Percentiles rank a stretch among this genome's conserved stretches.
Conservation (phyloP, 1,284 basidiomycete genomes). For the Inonotus obliquus region DNA sequence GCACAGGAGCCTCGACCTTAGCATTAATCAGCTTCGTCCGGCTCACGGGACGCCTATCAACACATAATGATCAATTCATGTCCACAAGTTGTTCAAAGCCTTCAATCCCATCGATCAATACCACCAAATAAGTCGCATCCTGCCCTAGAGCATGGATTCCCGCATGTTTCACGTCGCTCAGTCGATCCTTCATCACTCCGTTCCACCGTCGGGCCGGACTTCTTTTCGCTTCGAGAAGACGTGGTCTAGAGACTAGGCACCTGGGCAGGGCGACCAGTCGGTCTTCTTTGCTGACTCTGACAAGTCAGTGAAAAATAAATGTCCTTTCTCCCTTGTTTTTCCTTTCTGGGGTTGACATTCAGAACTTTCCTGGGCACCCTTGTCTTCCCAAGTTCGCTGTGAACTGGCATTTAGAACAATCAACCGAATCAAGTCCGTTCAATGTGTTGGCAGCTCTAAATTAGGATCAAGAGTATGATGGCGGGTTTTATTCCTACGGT, state of each 20-base stretch:
- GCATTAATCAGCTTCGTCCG: not conserved
- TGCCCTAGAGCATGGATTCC: not conserved
- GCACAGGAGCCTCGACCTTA: not conserved
- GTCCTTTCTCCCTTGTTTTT: not conserved
- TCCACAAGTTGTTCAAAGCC: not conserved
- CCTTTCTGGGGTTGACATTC: not conserved
- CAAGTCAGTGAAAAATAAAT: not conserved
- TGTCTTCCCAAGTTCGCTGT: not conserved
- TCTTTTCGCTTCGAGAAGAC: conserved; percentile 5
- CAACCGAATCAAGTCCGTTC: conserved; percentile 2
- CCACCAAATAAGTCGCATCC: not conserved
- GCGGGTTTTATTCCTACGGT: not conserved
- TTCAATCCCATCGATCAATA: not conserved
- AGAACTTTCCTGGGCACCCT: not conserved
- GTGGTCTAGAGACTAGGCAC: not conserved
- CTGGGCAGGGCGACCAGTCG: not conserved
- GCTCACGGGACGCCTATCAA: not conserved
- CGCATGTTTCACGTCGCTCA: conserved; percentile 3
- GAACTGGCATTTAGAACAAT: not conserved
- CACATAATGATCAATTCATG: not conserved
- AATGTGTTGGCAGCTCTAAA: conserved; percentile 2
- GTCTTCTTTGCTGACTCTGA: not conserved
- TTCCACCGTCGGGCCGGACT: not conserved
- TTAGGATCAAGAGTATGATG: not conserved
- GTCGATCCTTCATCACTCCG: not conserved